Evolutionary conservation across 257 asterid species (phyloP).

Genomic region (Avicennia marina): DNA sequence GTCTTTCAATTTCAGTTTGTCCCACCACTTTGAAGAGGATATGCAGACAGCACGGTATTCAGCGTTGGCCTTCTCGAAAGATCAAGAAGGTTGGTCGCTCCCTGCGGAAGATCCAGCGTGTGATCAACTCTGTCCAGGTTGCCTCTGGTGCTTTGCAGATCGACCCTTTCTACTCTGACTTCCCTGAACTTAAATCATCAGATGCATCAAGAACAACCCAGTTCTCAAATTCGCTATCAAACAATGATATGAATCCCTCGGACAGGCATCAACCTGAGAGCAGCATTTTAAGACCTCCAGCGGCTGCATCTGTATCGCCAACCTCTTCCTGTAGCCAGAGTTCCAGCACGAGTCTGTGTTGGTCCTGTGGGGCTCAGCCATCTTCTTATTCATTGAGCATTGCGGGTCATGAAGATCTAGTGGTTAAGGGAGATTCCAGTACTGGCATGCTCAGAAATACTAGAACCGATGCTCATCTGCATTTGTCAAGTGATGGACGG

Average conservation of each 20-base stretch:
- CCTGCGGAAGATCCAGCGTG: slow-evolving; percentile 78
- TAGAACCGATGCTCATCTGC: slow-evolving; percentile 56
- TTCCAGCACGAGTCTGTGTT: slow-evolving; percentile 67
- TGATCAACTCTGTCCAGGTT: slow-evolving; percentile 90
- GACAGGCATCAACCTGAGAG: slow-evolving; percentile 29
- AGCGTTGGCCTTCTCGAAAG: slow-evolving; percentile 96
- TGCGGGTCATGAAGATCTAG: slow-evolving; percentile 22
- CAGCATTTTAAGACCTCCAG: slow-evolving; percentile 23
- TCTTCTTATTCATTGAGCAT: slow-evolving; percentile 13
- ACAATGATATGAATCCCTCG: slow-evolving; percentile 21
- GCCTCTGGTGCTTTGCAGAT: slow-evolving; percentile 68
- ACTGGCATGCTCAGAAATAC: slow-evolving; percentile 37
- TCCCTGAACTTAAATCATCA: slow-evolving; percentile 65
- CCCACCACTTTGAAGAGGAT: slow-evolving; percentile 97
- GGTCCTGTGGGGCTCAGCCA: slow-evolving; percentile 48
- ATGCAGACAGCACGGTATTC: slow-evolving; percentile 89
- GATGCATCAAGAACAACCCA: slow-evolving; percentile 42
- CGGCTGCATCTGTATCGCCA: slow-evolving; percentile 45
- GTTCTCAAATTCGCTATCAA: slow-evolving; percentile 31
- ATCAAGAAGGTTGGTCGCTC: slow-evolving; percentile 95
- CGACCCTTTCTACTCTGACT: slow-evolving; percentile 72
- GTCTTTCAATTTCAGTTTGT: slow-evolving; percentile 53
- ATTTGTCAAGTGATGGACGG: slow-evolving; percentile 34
- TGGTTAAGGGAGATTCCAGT: slow-evolving; percentile 29
- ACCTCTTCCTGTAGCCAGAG: slow-evolving; percentile 69